Base-by-base conservation (phyloP, 2,329 filamentous ascomycete genomes). In the Trichoderma hamatum region DNA sequence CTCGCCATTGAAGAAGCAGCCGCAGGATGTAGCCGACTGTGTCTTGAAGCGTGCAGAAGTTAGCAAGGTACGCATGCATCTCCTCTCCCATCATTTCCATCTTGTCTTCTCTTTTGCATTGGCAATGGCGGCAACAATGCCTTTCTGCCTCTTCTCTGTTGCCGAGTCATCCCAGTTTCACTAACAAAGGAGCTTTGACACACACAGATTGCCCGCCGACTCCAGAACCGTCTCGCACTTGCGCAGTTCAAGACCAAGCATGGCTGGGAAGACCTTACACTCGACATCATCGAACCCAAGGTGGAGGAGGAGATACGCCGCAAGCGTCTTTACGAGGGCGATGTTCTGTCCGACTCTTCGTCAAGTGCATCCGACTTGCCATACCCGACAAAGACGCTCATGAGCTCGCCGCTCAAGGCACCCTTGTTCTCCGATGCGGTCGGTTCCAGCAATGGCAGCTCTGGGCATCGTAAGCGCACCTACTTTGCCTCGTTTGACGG, bases 191-290 rank as follows among this genome's bases (percentile, higher is more conserved):
- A 61, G 56, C 60, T 34, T 49, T 34, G 52, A 61, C 43, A 49
- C 54, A 11, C 46, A 11, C 60, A 98, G 96, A 97, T 99, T 84
- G 96, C 94, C 75, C 88, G 95, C 78, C 92, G 92, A 76, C 85
- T 99, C 67, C 94, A 98, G 82, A 94, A 97, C 83, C 93, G 95
- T 72, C 89, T 99, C 70, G 95, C 96, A 70, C 89, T 98, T 72
- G 96, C 96, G 78, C 96, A 96, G 81, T 96, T 97, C 87, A 98
- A 98, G 83, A 94, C 96, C 74, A 94, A 96, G 82, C 92, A 97
- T 83, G 94, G 94, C 78, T 96, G 94, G 90, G 92, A 97, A 81
- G 92, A 96, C 80, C 87, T 97, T 78, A 92, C 91, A 72, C 88
- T 96, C 76, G 92, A 94, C 78, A 90, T 86, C 71, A 93, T 97